Evolutionary conservation across 495 filamentous ascomycete genomes (phyloP).

Genomic region (Parathielavia hyrcaniae): DNA sequence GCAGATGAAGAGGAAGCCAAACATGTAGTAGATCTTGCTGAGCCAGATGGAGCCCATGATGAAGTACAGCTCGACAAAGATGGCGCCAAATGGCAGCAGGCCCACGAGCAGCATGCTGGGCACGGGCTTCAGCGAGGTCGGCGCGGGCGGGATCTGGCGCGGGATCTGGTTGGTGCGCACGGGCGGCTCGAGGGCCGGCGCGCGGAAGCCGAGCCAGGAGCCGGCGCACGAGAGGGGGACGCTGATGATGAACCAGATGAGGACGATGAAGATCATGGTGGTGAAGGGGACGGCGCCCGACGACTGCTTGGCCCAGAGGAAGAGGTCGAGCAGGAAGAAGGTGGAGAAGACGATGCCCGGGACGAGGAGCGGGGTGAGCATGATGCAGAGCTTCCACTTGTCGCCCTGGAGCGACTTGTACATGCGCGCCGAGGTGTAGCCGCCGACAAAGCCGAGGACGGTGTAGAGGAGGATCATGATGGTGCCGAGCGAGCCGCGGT

Average conservation of each 20-base stretch:
- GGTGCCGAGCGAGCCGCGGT: constrained; percentile 85
- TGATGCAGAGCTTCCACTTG: constrained; percentile 88
- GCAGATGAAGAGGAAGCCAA: constrained; percentile 95
- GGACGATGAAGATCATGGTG: constrained; percentile 87
- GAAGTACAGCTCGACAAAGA: constrained; percentile 96
- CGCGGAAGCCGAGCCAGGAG: constrained; percentile 83
- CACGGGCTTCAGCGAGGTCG: constrained; percentile 72
- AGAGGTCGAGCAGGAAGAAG: constrained; percentile 94
- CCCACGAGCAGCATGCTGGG: constrained; percentile 87
- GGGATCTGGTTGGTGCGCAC: constrained; percentile 97
- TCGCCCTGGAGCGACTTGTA: constrained; percentile 93
- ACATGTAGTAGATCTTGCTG: constrained; percentile 99
- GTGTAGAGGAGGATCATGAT: constrained; percentile 91
- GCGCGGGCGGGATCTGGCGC: constrained; percentile 81
- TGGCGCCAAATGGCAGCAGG: constrained; percentile 87
- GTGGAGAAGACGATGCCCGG: constrained; percentile 78
- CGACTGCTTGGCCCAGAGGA: constrained; percentile 84
- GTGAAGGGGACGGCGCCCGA: constrained; percentile 93
- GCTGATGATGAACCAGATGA: constrained; percentile 95
- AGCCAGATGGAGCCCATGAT: constrained; percentile 98
- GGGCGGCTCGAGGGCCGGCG: constrained; percentile 60
- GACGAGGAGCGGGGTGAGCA: constrained; percentile 76
- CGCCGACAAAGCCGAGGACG: constrained; percentile 84
- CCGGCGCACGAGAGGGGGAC: constrained; percentile 85
- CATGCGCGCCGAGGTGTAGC: constrained; percentile 78